Evolutionary conservation across 2,329 filamentous ascomycete genomes (phyloP), one percentile per base, ranked within the genome.

Genomic region (Dactylonectria macrodidyma): DNA sequence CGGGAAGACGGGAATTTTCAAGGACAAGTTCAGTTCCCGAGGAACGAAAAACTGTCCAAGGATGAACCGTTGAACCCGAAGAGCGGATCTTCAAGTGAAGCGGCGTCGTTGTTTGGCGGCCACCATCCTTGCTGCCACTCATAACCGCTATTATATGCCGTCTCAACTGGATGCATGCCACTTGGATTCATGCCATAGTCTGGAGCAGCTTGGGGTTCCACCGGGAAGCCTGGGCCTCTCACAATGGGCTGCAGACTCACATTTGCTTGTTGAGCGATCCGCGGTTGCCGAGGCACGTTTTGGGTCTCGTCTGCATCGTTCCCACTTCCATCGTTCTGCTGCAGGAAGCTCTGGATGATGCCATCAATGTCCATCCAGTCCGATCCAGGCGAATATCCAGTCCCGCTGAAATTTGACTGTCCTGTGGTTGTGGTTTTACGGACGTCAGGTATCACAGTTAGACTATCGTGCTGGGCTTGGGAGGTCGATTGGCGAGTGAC

Each of bases 311-410:
- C 41, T 5, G 41, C n/a, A 8, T 44, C 41, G 5, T 44, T 30
- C 14, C 41, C 3, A 22, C 10, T 48, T 5, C 62, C 33, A 46
- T 76, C 73, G 19, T 69, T 68, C 11, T 75, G 72, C 5, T 74
- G 71, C 2, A 78, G 59, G 54, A 81, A 81, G 50, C 76, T 80
- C 54, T 80, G 78, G n/a, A 81, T 81, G 56, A 81, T 81, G 2
- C 75, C 78, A 38, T 81, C 79, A 46, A 81, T 79, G 51, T 81
- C 79, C 22, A 79, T 70, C 73, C 75, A 77, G 12, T 75, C 75
- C 14, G 73, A 72, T 8, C 54, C 65, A 0, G 68, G 68, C 0
- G 73, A 69, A 4, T 57, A 62, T 1, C 62, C 55, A 11, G 50
- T 33, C 8, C 65, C 59, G 19, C 38, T 48, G 14, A 30, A 10